Evolutionary conservation across 1,284 basidiomycete genomes (phyloP).

Genomic region (Fomitopsis schrenkii): DNA sequence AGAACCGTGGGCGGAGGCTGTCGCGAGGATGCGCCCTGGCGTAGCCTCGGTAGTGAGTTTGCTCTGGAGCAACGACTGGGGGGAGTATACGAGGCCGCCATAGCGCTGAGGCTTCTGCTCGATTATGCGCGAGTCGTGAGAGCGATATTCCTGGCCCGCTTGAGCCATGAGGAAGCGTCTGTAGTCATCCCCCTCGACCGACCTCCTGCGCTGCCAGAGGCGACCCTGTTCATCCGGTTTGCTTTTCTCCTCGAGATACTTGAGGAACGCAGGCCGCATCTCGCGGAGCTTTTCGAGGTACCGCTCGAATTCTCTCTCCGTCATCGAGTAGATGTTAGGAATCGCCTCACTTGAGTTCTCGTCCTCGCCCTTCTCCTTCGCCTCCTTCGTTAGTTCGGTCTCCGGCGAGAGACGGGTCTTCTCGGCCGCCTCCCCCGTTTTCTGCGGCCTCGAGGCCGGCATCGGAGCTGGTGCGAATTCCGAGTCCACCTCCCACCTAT

Average conservation of each 20-base stretch:
- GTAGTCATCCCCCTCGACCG: slow-evolving; percentile 9
- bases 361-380: slow-evolving; percentile 13
- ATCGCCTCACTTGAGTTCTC: slow-evolving; percentile 27
- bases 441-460: slow-evolving; percentile 8
- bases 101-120: slow-evolving; percentile 60
- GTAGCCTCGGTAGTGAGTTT: slow-evolving; percentile 45
- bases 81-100: slow-evolving; percentile 59
- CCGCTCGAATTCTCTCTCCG: slow-evolving; percentile 45
- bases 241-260: slow-evolving; percentile 27
- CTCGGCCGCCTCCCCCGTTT: neutral
- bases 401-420: neutral
- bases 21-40: slow-evolving; percentile 54
- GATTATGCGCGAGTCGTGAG: slow-evolving; percentile 37
- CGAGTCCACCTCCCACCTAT: slow-evolving; percentile 43
- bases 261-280: slow-evolving; percentile 52
- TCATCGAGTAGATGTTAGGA: slow-evolving; percentile 33
- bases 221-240: slow-evolving; percentile 19
- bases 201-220: slow-evolving; percentile 29
- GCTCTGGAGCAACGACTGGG: slow-evolving; percentile 48
- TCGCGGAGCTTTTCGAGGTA: slow-evolving; percentile 55
- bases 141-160: slow-evolving; percentile 21
- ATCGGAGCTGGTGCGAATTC: slow-evolving; percentile 33
- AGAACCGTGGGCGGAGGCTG: neutral
- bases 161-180: slow-evolving; percentile 27
- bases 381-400: neutral